Conservation (phyloP, 306 rosid genomes). For the Lathyrus sativus region DNA sequence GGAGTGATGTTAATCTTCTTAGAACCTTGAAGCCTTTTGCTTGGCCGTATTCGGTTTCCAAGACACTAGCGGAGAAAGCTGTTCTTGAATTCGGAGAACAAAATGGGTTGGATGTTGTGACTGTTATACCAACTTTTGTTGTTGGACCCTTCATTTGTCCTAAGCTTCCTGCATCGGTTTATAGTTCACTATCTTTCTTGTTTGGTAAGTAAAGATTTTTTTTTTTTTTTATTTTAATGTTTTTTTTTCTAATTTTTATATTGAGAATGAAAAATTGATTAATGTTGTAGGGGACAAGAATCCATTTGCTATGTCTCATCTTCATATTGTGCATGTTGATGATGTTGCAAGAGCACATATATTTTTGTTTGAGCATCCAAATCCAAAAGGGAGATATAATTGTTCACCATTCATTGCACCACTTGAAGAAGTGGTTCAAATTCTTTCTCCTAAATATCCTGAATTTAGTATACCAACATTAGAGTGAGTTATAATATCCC, state of each 20-base stretch:
- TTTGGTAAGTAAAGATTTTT: too few relatives aligned
- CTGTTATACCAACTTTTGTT: too few relatives aligned
- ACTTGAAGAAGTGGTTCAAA: constrained; percentile 33
- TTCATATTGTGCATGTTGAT: constrained; percentile 57
- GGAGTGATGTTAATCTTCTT: too few relatives aligned
- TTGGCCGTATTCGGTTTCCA: not conserved
- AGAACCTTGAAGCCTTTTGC: too few relatives aligned
- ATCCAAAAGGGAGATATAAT: constrained; percentile 58
- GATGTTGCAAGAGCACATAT: constrained; percentile 60
- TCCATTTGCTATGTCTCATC: constrained; percentile 22
- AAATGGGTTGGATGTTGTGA: constrained; percentile 34
- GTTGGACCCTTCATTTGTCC: too few relatives aligned
- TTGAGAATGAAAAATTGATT: not conserved
- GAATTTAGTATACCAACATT: constrained; percentile 44
- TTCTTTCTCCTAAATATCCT: constrained; percentile 47
- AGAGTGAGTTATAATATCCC: constrained; percentile 47
- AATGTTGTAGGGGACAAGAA: constrained; percentile 44
- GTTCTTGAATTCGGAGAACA: constrained; percentile 56
- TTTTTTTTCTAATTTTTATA: too few relatives aligned
- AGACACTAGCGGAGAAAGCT: constrained; percentile 59
- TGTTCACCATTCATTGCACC: constrained; percentile 47
- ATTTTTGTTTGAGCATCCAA: constrained; percentile 51
- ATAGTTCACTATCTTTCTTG: too few relatives aligned
- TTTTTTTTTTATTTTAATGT: too few relatives aligned
- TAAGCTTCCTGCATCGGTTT: too few relatives aligned